Percentiles rank a stretch among this genome's conserved stretches.
These are phyloP conservation scores for Nicotiana paniculata DNA, from an alignment of 257 asterid species.

Conservation along the genomic window DNA sequence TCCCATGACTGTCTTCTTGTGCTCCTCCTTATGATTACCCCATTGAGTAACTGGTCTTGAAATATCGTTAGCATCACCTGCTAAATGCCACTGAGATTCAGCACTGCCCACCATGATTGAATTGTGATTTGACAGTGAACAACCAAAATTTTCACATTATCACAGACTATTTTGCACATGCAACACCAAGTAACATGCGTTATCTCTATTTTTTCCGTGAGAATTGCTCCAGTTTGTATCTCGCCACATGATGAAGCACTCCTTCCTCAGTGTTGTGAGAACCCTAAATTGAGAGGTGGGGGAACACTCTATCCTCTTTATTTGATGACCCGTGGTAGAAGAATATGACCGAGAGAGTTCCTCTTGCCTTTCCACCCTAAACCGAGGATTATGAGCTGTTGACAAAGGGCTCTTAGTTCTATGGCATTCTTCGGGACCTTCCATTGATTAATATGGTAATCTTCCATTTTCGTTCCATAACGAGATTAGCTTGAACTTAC, in stretches of 20 bases:
- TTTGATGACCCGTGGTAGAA: too few species aligned
- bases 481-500: too few species aligned
- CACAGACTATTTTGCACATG: neutral
- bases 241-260: neutral
- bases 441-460: too few species aligned
- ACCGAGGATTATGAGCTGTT: too few species aligned
- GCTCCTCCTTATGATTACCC: neutral
- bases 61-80: neutral
- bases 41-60: neutral
- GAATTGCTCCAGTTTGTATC: neutral
- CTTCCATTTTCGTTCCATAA: too few species aligned
- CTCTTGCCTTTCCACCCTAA: too few species aligned
- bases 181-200: neutral
- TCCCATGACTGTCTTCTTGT: neutral
- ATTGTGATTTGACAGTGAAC: neutral
- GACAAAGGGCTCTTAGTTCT: too few species aligned
- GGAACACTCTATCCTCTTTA: too few species aligned
- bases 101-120: neutral
- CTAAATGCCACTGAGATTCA: neutral
- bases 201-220: neutral
- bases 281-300: too few species aligned
- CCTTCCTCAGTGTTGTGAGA: neutral
- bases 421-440: too few species aligned
- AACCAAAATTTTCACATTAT: neutral
- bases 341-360: too few species aligned